Evolutionary conservation across 108 stramenopile species (phyloP).

Genomic region (Nannochloropsis oceanica): DNA sequence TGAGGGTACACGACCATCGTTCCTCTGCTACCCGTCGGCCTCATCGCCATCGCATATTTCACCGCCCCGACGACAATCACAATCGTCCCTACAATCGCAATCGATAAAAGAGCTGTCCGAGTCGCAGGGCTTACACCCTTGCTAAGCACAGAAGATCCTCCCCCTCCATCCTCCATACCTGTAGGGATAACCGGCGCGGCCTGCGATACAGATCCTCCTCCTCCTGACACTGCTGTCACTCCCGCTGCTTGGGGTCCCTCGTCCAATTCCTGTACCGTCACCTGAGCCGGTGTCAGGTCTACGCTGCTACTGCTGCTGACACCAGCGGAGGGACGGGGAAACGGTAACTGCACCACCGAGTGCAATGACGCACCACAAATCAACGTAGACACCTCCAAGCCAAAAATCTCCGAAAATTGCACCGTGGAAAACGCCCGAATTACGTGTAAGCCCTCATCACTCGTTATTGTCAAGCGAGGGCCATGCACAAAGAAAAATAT

Average conservation of each 20-base stretch:
- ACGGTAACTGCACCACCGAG: neutral
- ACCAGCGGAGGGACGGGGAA: neutral
- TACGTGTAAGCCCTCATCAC: neutral
- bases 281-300: neutral
- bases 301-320: too few relatives aligned
- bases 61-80: neutral
- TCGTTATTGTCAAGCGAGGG: neutral
- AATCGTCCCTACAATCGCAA: neutral
- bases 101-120: neutral
- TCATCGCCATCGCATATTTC: neutral
- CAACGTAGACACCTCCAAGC: neutral
- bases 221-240: neutral
- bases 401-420: neutral
- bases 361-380: neutral
- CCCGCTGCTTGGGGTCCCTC: neutral
- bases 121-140: neutral
- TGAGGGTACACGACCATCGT: neutral
- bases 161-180: neutral
- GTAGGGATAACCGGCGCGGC: neutral
- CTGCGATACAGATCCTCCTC: neutral
- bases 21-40: neutral
- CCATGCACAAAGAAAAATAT: neutral
- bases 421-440: neutral
- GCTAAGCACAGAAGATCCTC: neutral
- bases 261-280: neutral